phyloP scores from a whole-genome alignment of 306 rosid species.

The Lathyrus sativus region DNA sequence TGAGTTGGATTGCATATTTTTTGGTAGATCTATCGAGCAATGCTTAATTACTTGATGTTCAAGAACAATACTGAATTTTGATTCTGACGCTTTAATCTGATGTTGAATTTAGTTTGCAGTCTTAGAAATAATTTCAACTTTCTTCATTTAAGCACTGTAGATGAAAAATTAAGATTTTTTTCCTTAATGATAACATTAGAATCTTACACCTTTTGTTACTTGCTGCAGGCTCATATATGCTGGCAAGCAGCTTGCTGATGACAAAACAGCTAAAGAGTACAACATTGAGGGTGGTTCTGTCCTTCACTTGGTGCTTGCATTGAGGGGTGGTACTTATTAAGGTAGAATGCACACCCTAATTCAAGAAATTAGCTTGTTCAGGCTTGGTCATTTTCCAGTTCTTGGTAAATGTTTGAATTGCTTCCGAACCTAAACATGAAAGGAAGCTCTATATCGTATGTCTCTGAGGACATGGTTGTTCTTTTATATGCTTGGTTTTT shows the following conservation, averaged over 20 bases:
- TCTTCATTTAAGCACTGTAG: not conserved
- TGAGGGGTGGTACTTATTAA: slow-evolving; percentile 72
- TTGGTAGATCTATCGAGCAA: slow-evolving; percentile 20
- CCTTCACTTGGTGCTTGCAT: slow-evolving; percentile 92
- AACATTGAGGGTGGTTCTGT: slow-evolving; percentile 98
- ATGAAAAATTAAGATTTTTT: not conserved
- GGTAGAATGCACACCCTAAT: not conserved
- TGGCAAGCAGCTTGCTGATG: slow-evolving; percentile 96
- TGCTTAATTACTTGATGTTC: slow-evolving; percentile 18
- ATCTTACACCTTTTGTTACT: slow-evolving; percentile 27
- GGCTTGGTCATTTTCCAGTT: slow-evolving; percentile 33
- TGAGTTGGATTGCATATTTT: slow-evolving; percentile 1
- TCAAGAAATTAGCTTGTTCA: slow-evolving; percentile 25
- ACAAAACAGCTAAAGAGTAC: slow-evolving; percentile 97
- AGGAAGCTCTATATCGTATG: slow-evolving; percentile 30
- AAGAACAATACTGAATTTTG: not conserved
- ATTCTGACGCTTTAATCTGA: not conserved
- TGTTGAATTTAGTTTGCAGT: slow-evolving; percentile 1
- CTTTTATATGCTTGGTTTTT: slow-evolving; percentile 29
- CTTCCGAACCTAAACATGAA: slow-evolving; percentile 38
- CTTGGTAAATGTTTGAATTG: slow-evolving; percentile 41
- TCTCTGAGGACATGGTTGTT: slow-evolving; percentile 36
- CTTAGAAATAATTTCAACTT: slow-evolving; percentile 8
- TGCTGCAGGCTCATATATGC: slow-evolving; percentile 90
- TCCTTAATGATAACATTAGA: slow-evolving; percentile 1